A percentile compares a stretch with the other conserved stretches of the same genome.
These are phyloP conservation scores for Fraxinus anomala DNA, from an alignment of 257 asterid genomes.

Conservation along the genomic window DNA sequence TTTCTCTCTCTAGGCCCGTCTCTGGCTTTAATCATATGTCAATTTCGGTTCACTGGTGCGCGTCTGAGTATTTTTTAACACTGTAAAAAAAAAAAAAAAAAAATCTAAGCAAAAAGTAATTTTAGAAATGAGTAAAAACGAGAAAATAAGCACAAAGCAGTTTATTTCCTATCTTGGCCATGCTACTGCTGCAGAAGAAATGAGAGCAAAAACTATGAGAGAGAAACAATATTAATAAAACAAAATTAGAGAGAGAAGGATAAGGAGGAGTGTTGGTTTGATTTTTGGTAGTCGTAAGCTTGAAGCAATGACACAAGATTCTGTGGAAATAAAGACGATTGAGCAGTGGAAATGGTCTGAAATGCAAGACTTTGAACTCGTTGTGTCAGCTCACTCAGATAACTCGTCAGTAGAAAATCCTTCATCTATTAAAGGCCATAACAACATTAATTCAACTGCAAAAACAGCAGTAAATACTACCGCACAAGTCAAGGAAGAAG, in stretches of 20 bases:
- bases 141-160: neutral
- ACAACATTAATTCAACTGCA: slow-evolving; percentile 21
- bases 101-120: neutral
- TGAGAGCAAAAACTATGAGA: slow-evolving; percentile 14
- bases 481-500: slow-evolving; percentile 8
- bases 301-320: slow-evolving; percentile 61
- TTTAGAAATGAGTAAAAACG: neutral
- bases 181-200: slow-evolving; percentile 5
- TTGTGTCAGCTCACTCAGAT: slow-evolving; percentile 48
- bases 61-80: slow-evolving; percentile 30
- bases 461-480: neutral
- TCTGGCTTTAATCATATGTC: slow-evolving; percentile 38
- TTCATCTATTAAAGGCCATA: slow-evolving; percentile 48
- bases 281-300: slow-evolving; percentile 25
- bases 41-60: slow-evolving; percentile 37
- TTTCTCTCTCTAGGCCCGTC: slow-evolving; percentile 26
- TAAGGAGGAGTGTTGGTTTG: slow-evolving; percentile 24
- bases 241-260: slow-evolving; percentile 22
- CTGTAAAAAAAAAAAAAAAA: slow-evolving; percentile 5
- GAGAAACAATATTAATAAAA: slow-evolving; percentile 14
- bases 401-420: slow-evolving; percentile 31
- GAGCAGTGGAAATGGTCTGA: slow-evolving; percentile 92
- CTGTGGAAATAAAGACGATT: slow-evolving; percentile 56
- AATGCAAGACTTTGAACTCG: slow-evolving; percentile 73
- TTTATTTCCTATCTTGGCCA: slow-evolving; percentile 1